Conservation (phyloP, 148 eudicot species). For the Rhododendron kiyosumense region DNA sequence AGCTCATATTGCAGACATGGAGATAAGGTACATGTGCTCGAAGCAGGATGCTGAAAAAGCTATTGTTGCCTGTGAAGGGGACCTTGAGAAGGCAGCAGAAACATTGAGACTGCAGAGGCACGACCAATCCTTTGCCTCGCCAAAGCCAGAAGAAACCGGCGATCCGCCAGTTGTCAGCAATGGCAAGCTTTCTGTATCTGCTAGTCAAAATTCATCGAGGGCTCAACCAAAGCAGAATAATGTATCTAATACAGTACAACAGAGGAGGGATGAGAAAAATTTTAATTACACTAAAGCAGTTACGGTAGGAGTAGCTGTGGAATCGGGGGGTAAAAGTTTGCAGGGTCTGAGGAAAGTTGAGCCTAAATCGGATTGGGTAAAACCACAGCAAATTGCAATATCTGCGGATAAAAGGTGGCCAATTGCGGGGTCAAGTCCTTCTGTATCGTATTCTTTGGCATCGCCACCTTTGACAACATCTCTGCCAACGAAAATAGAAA, state of each 20-base stretch:
- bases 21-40: constrained; percentile 54
- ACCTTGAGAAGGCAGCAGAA: constrained; percentile 77
- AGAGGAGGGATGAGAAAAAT: constrained; percentile 71
- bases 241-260: constrained; percentile 27
- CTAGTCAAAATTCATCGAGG: constrained; percentile 38
- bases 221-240: constrained; percentile 39
- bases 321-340: constrained; percentile 35
- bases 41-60: constrained; percentile 89
- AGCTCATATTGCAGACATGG: constrained; percentile 69
- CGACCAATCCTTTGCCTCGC: constrained; percentile 31
- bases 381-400: constrained; percentile 30
- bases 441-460: constrained; percentile 53
- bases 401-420: constrained; percentile 66
- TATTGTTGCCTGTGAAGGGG: constrained; percentile 84
- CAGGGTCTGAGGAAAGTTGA: constrained; percentile 48
- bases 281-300: constrained; percentile 54
- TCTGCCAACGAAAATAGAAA: constrained; percentile 46
- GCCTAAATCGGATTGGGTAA: constrained; percentile 59
- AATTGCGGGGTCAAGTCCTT: constrained; percentile 47
- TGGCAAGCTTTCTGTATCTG: constrained; percentile 36
- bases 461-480: constrained; percentile 52
- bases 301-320: constrained; percentile 43
- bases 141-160: constrained; percentile 58
- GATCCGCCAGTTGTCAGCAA: constrained; percentile 38
- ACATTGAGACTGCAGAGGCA: constrained; percentile 55